Evolutionary conservation across 345 rosid genomes (phyloP).

Genomic region (Citrus cavaleriei): DNA sequence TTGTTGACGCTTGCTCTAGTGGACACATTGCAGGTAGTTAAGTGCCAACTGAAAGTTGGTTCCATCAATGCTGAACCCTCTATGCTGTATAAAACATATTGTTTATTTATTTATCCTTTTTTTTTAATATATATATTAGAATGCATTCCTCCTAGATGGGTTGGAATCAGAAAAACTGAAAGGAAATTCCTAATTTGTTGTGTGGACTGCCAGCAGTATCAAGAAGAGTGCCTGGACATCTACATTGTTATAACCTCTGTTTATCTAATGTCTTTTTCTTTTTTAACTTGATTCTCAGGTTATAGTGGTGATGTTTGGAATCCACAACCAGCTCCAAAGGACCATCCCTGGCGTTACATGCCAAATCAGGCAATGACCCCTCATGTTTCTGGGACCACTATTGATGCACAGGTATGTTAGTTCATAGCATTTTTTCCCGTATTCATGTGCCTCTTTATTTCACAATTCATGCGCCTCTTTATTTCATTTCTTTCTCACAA

Average conservation of each 20-base stretch:
- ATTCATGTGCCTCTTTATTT: neutral
- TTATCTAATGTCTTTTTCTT: neutral
- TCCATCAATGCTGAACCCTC: neutral
- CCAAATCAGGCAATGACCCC: conserved; percentile 99
- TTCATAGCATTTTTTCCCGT: neutral
- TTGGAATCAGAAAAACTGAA: neutral
- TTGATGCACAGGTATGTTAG: conserved; percentile 72
- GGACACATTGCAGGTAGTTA: conserved; percentile 78
- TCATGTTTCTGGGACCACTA: conserved; percentile 95
- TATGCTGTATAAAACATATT: neutral
- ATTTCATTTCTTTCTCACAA: neutral
- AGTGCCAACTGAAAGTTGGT: neutral
- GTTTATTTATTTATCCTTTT: no score
- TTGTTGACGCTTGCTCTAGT: conserved; percentile 73
- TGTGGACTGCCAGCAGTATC: neutral
- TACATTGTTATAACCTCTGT: neutral
- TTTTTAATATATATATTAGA: neutral
- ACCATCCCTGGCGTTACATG: conserved; percentile 99
- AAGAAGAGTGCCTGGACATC: neutral
- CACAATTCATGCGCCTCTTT: neutral
- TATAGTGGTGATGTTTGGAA: conserved; percentile 96
- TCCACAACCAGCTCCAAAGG: conserved; percentile 95
- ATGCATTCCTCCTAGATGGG: neutral
- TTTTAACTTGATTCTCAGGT: conserved; percentile 33
- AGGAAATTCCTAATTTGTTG: neutral